Conservation (phyloP, 441 rosid species). For the Monsonia emarginata region DNA sequence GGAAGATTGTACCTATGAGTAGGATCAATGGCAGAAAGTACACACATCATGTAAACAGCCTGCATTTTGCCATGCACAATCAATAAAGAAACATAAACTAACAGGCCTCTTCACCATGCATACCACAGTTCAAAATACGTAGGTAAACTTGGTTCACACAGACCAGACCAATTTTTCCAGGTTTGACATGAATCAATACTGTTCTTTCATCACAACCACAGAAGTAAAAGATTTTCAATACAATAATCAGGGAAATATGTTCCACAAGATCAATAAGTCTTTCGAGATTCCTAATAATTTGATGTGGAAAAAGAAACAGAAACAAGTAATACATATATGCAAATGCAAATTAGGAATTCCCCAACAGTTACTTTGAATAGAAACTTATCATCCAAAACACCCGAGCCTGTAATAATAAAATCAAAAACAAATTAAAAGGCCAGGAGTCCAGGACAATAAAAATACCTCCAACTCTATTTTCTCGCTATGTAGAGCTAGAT, state of each 20-base stretch:
- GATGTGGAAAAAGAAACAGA: not conserved
- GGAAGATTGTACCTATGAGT: slow-evolving; percentile 55
- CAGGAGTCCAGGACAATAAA: not conserved
- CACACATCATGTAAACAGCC: slow-evolving; percentile 91
- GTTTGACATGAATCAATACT: slow-evolving; percentile 3
- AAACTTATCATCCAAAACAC: slow-evolving; percentile 1
- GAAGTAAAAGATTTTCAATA: not conserved
- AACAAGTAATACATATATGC: not conserved
- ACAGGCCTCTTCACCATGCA: not conserved
- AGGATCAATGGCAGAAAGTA: slow-evolving; percentile 73
- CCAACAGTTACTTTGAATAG: too few species aligned
- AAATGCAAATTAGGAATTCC: not conserved
- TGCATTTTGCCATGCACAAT: slow-evolving; percentile 30
- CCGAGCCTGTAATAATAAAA: not conserved
- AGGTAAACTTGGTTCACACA: not conserved
- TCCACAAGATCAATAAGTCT: not conserved
- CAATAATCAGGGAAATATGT: not conserved
- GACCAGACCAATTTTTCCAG: not conserved
- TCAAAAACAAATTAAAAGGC: not conserved
- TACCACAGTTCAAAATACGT: not conserved
- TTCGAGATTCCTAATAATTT: not conserved
- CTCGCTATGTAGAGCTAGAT: slow-evolving; percentile 84
- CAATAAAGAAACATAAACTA: slow-evolving; percentile 5
- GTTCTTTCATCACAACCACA: not conserved
- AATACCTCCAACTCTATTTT: slow-evolving; percentile 82